Base-by-base conservation (phyloP, 2,329 filamentous ascomycete genomes). In the Teratosphaeria nubilosa region DNA sequence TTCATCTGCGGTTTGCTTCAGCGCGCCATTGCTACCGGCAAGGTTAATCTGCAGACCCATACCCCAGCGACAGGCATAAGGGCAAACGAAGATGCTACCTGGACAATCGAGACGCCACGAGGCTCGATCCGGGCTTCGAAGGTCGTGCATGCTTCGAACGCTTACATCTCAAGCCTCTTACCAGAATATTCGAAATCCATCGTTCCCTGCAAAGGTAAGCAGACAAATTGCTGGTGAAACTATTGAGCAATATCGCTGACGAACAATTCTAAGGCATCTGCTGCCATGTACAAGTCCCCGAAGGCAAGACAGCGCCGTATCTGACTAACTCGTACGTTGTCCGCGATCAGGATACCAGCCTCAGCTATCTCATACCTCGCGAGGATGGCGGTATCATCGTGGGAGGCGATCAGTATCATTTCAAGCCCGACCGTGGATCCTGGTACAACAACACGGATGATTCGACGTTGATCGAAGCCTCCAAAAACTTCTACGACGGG, bases 1-100 rank as follows among this genome's bases (percentile, higher is more conserved):
- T 80, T 94, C 16, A 83, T 94, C 2, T 76, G 82, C 1, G 86
- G 85, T 73, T 77, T 91, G 0, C 74, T 95, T 1, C 82, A 87
- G 69, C 72, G 74, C 11, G 77, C 87, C 0, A 67, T 79, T 4
- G 69, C 75, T 27, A 70, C 70, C 0, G 72, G 67, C n/a, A 54
- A 37, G 5, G 83, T 90, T 64, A 90, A 90, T 64, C 75, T 91
- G 30, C 87, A 90, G 72, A 90, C 86, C 4, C 82, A 79, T 59
- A 90, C 87, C 11, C 81, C 86, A 0, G 86, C 84, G 1, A 62
- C 60, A 4, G 32, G 27, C 25, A 54, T 54, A n/a, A 16, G 34
- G 20, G 10, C 16, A 5, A 16, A 34, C 25, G 30, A 34, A 56
- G 61, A 51, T 20, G 30, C 5, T 24, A 34, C 30, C 56, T 60